phyloP scores from a whole-genome alignment of 805 yeast genomes.

The Saccharomycopsis malanga region DNA sequence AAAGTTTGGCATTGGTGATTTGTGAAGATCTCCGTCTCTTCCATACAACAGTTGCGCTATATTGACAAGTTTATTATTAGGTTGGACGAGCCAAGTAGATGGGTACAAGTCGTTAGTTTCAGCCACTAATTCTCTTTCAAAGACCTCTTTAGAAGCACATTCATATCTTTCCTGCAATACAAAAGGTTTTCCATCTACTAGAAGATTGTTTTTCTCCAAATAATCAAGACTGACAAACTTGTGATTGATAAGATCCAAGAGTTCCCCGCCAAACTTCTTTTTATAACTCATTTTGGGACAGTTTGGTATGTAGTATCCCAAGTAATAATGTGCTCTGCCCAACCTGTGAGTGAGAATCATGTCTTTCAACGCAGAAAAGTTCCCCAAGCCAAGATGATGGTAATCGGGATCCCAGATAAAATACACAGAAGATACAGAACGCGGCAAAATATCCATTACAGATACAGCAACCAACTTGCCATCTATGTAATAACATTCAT shows the following conservation, averaged over 20 bases:
- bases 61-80: conserved; percentile 18
- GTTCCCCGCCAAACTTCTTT: conserved; percentile 68
- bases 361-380: conserved; percentile 69
- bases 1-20: too few relatives aligned
- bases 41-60: conserved; percentile 34
- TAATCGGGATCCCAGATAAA: conserved; percentile 84
- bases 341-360: conserved; percentile 44
- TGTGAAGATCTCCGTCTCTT: conserved; percentile 9
- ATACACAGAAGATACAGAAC: conserved; percentile 75
- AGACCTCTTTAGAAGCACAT: neutral
- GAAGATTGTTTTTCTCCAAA: conserved; percentile 25
- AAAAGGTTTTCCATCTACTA: conserved; percentile 27
- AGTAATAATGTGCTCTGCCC: conserved; percentile 51
- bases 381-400: conserved; percentile 65
- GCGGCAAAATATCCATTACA: conserved; percentile 69
- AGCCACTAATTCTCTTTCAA: neutral
- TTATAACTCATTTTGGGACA: conserved; percentile 82
- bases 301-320: conserved; percentile 76
- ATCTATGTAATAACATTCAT: conserved; percentile 69
- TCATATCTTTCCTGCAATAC: conserved; percentile 23
- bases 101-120: neutral
- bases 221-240: conserved; percentile 35
- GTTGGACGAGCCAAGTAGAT: conserved; percentile 2
- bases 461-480: conserved; percentile 64
- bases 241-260: conserved; percentile 48